A percentile compares a stretch with the other conserved stretches of the same genome.
phyloP scores from a whole-genome alignment of 371 early-diverging fungal species.

The Mortierella sp. region DNA sequence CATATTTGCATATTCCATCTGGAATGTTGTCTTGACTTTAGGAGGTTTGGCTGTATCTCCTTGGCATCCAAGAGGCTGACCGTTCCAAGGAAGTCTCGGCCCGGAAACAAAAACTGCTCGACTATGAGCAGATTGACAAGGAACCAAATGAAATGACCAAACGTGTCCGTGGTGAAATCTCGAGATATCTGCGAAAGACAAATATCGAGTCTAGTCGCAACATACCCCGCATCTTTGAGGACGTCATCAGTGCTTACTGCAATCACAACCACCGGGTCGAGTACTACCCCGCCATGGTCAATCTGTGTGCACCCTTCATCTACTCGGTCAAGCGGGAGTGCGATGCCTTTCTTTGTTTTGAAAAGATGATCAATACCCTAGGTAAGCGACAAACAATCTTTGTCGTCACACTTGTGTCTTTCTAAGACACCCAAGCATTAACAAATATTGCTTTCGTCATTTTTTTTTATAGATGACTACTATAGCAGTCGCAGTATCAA shows the following conservation, averaged over 20 bases:
- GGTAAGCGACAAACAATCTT: slow-evolving; percentile 60
- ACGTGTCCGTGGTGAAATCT: slow-evolving; percentile 88
- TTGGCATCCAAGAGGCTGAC: slow-evolving; percentile 89
- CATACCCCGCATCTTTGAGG: slow-evolving; percentile 73
- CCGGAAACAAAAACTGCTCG: slow-evolving; percentile 74
- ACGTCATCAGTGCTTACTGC: slow-evolving; percentile 86
- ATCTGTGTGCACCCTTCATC: slow-evolving; percentile 90
- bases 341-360: slow-evolving; percentile 88
- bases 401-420: background rate
- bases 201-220: slow-evolving; percentile 54
- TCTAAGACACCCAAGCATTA: background rate
- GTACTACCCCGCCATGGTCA: slow-evolving; percentile 82
- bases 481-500: slow-evolving; percentile 68
- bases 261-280: slow-evolving; percentile 82
- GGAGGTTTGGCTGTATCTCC: slow-evolving; percentile 93
- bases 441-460: background rate
- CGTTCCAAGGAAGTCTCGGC: slow-evolving; percentile 77
- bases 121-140: slow-evolving; percentile 84
- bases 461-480: slow-evolving; percentile 67
- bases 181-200: slow-evolving; percentile 77
- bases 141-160: slow-evolving; percentile 81
- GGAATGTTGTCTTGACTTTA: slow-evolving; percentile 37
- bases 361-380: slow-evolving; percentile 74
- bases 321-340: slow-evolving; percentile 78
- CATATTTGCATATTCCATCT: background rate